Evolutionary conservation across 306 rosid species (phyloP).

Genomic region (Inga laurina): DNA sequence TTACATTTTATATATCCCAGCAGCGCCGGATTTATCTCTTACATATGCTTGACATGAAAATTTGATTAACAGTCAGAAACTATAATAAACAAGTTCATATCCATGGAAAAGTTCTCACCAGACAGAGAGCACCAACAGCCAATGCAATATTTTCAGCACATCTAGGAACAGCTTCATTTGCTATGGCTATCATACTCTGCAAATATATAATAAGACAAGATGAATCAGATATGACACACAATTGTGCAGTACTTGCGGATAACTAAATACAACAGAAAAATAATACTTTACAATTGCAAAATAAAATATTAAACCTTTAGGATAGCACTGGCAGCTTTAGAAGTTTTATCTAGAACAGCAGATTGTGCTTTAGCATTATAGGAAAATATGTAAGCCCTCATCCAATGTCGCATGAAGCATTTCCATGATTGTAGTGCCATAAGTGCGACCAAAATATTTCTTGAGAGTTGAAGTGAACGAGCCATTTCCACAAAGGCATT

Average conservation of each 20-base stretch:
- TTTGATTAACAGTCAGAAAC: constrained; percentile 20
- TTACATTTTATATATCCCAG: neutral
- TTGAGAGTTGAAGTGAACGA: constrained; percentile 82
- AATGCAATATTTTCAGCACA: constrained; percentile 93
- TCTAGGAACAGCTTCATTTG: constrained; percentile 83
- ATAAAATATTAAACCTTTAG: constrained; percentile 58
- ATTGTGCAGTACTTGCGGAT: constrained; percentile 18
- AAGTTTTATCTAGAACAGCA: constrained; percentile 59
- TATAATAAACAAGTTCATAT: constrained; percentile 12
- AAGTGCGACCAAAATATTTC: constrained; percentile 80
- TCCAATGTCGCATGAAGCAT: constrained; percentile 78
- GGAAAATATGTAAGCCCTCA: constrained; percentile 61
- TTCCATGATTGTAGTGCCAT: constrained; percentile 91
- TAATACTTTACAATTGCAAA: constrained; percentile 29
- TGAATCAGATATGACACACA: constrained; percentile 30
- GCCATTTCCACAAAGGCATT: constrained; percentile 75
- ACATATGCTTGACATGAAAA: constrained; percentile 20
- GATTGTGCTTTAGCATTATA: constrained; percentile 57
- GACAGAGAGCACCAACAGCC: constrained; percentile 92
- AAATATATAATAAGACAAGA: constrained; percentile 30
- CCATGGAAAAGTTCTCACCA: constrained; percentile 56
- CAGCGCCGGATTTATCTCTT: neutral
- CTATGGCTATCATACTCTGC: constrained; percentile 68
- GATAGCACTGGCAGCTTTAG: constrained; percentile 78
- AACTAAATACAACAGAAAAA: constrained; percentile 21